Evolutionary conservation across 2,329 filamentous ascomycete species (phyloP), one percentile per base, ranked within the genome.

Genomic region (Tetracladium maxilliforme): DNA sequence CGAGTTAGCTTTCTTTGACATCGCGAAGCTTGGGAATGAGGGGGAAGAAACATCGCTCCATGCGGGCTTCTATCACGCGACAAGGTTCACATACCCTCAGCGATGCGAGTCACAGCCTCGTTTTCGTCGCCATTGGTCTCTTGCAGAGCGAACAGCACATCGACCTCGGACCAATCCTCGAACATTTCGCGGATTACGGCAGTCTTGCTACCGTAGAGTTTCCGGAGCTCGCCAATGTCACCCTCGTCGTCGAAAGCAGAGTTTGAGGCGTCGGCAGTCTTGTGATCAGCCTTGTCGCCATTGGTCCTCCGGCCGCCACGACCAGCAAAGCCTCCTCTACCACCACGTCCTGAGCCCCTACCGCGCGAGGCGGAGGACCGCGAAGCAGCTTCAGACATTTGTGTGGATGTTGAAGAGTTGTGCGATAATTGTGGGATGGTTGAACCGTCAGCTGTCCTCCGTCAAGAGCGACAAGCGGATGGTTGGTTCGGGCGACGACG

Each of bases 351-450:
- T 52, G 83, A 78, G 61, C 82, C 83, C 70, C 90, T 79, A 59
- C 87, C 86, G 61, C 87, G 82, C 64, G 73, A 56, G 58, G 81
- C 73, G 54, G 74, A 68, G 51, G 79, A 69, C 68, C 86, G 72
- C 58, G 78, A 70, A 66, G 84, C 78, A 61, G 81, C 71, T 70
- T 95, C 87, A 69, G 90, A 92, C 90, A 95, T 95, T 61, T 27
- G 25, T 27, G 20, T 22, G 21, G 25, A 23, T n/a, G n/a, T n/a
- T n/a, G n/a, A n/a, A n/a, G n/a, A n/a, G n/a, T n/a, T n/a, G n/a
- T n/a, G n/a, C n/a, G n/a, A n/a, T n/a, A n/a, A n/a, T n/a, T n/a
- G n/a, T n/a, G n/a, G n/a, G n/a, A n/a, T n/a, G n/a, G n/a, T n/a
- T n/a, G n/a, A n/a, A n/a, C n/a, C n/a, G n/a, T n/a, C 25, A 27